phyloP scores from a whole-genome alignment of 2,329 filamentous ascomycete genomes.

The Huntiella decipiens region DNA sequence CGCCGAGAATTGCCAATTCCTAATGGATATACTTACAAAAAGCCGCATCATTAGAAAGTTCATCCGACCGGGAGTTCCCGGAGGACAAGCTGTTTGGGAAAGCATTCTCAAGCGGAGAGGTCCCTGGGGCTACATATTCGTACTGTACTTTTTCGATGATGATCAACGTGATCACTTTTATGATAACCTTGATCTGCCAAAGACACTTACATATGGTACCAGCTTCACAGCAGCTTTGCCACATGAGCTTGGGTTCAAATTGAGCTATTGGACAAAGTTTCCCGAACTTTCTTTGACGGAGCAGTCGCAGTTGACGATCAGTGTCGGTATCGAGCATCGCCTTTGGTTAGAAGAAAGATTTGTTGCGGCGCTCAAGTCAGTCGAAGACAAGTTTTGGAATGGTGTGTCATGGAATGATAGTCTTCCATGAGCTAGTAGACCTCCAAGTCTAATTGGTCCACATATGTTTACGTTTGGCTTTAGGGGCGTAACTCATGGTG shows the following conservation, averaged over 20 bases:
- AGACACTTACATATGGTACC: constrained; percentile 32
- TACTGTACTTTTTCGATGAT: constrained; percentile 22
- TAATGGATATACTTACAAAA: constrained; percentile 15
- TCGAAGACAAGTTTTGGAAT: no score
- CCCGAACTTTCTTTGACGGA: neutral
- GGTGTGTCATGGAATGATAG: no score
- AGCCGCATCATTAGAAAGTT: neutral
- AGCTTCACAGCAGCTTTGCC: constrained; percentile 24
- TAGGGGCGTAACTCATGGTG: no score
- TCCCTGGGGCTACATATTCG: constrained; percentile 17
- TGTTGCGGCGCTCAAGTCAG: no score
- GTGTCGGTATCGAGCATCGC: neutral
- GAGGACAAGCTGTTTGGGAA: no score
- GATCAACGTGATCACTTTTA: constrained; percentile 27
- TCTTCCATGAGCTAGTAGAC: no score
- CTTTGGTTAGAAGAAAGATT: neutral
- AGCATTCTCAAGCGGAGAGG: neutral
- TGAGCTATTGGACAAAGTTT: neutral
- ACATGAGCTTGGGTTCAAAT: neutral
- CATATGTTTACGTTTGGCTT: no score
- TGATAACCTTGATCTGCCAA: constrained; percentile 26
- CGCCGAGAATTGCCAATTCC: constrained; percentile 15
- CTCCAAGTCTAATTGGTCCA: no score
- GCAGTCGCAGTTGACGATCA: neutral
- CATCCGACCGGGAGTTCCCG: no score